phyloP scores from a whole-genome alignment of 2,329 filamentous ascomycete species.

The Cadophora sp. region DNA sequence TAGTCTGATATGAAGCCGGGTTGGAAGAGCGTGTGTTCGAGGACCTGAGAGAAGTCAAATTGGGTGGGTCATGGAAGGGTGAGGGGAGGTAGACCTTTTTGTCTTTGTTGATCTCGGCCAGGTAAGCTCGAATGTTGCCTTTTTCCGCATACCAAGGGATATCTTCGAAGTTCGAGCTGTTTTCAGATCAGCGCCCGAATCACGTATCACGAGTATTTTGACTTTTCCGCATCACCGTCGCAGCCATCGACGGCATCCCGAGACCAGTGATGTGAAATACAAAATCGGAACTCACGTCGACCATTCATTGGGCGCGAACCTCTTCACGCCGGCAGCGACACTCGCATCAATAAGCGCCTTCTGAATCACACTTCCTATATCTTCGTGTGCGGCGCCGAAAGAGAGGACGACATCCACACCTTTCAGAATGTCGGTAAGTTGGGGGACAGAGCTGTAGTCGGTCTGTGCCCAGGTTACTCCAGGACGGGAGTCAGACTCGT shows the following conservation, averaged over 20 bases:
- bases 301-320: conserved; percentile 50
- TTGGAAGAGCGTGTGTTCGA: conserved; percentile 58
- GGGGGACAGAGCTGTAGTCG: conserved; percentile 51
- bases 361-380: conserved; percentile 43
- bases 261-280: too few species aligned
- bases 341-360: conserved; percentile 50
- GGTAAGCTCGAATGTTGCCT: conserved; percentile 54
- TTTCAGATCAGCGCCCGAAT: too few species aligned
- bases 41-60: conserved; percentile 41
- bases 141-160: conserved; percentile 60
- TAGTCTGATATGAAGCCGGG: conserved; percentile 57
- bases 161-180: conserved; percentile 29
- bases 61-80: not conserved
- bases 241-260: too few species aligned
- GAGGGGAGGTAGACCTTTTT: conserved; percentile 26
- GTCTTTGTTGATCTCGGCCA: conserved; percentile 55
- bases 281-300: conserved; percentile 33
- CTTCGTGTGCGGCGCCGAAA: conserved; percentile 46
- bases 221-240: too few species aligned
- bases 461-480: conserved; percentile 50
- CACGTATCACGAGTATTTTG: too few species aligned
- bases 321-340: conserved; percentile 48
- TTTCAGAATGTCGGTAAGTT: conserved; percentile 48
- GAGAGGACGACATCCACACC: conserved; percentile 61
- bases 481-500: conserved; percentile 23